Conservation (phyloP, 768 basidiomycete species). For the Nidularia pulvinata region DNA sequence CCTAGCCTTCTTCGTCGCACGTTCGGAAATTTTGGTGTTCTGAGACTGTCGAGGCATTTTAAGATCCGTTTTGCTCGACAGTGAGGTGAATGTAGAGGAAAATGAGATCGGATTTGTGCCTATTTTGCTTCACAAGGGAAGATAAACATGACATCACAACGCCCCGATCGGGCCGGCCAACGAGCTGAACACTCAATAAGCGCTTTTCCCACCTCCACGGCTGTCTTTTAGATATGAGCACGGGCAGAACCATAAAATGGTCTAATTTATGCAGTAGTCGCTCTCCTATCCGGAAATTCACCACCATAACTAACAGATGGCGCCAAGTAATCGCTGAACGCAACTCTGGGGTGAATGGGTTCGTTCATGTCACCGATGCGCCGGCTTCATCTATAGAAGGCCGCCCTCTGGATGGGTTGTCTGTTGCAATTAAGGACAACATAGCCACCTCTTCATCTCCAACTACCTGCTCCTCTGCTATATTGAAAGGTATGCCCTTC, state of each 20-base stretch:
- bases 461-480: constrained; percentile 76
- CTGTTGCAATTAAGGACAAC: constrained; percentile 85
- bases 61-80: constrained; percentile 1
- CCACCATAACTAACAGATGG: constrained; percentile 12
- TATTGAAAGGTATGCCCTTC: constrained; percentile 55
- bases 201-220: background rate
- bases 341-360: constrained; percentile 53
- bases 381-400: background rate
- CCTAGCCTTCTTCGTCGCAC: constrained; percentile 23
- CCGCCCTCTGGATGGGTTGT: constrained; percentile 33
- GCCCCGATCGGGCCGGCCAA: too few species aligned
- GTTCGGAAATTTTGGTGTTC: constrained; percentile 6
- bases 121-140: background rate
- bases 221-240: constrained; percentile 8
- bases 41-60: constrained; percentile 9
- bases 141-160: background rate
- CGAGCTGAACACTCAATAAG: background rate
- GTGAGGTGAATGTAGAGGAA: background rate
- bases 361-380: constrained; percentile 34
- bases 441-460: constrained; percentile 69
- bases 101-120: background rate
- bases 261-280: constrained; percentile 1
- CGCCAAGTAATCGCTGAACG: constrained; percentile 26
- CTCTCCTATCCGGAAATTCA: constrained; percentile 1
- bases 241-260: constrained; percentile 10